Percentiles rank a stretch among this genome's conserved stretches.
Conservation (phyloP, 2,329 filamentous ascomycete species). For the Claviceps sp. region DNA sequence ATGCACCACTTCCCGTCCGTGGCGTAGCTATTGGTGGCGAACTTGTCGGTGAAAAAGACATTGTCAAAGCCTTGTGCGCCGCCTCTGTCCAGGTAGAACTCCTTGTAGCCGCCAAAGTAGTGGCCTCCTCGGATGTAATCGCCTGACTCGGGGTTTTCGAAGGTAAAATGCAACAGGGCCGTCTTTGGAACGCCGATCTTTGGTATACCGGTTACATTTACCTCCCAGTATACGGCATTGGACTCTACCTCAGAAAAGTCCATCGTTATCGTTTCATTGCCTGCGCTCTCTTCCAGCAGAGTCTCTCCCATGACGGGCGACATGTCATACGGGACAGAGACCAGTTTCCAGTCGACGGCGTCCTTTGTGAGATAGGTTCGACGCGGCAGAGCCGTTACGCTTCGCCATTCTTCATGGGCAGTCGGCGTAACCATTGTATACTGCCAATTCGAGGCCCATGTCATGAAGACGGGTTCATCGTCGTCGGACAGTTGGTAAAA, state of each 20-base stretch:
- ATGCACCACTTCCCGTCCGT: conserved; percentile 14
- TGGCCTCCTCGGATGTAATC: too few relatives aligned
- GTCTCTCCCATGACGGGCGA: conserved; percentile 29
- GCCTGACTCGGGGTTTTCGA: conserved; percentile 12
- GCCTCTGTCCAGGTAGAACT: too few relatives aligned
- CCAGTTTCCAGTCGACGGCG: conserved; percentile 24
- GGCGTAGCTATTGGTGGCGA: conserved; percentile 11
- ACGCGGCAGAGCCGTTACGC: conserved; percentile 26
- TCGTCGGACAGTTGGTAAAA: too few relatives aligned
- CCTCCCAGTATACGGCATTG: conserved; percentile 39
- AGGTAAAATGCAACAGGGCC: conserved; percentile 17
- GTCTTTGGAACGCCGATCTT: conserved; percentile 7
- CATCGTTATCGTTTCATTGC: conserved; percentile 32
- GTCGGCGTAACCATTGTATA: conserved; percentile 18
- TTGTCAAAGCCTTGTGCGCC: conserved; percentile 14
- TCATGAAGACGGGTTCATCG: not conserved
- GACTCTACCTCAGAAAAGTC: conserved; percentile 37
- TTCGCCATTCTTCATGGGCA: conserved; percentile 18
- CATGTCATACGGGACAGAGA: conserved; percentile 29
- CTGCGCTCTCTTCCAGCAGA: conserved; percentile 30
- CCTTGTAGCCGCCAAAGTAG: too few relatives aligned
- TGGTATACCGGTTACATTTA: conserved; percentile 31
- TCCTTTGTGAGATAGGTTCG: conserved; percentile 38
- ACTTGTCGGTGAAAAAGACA: conserved; percentile 21
- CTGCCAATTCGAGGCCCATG: conserved; percentile 24